phyloP scores from a whole-genome alignment of 208 protist genomes.

The Porcisia hertigi region DNA sequence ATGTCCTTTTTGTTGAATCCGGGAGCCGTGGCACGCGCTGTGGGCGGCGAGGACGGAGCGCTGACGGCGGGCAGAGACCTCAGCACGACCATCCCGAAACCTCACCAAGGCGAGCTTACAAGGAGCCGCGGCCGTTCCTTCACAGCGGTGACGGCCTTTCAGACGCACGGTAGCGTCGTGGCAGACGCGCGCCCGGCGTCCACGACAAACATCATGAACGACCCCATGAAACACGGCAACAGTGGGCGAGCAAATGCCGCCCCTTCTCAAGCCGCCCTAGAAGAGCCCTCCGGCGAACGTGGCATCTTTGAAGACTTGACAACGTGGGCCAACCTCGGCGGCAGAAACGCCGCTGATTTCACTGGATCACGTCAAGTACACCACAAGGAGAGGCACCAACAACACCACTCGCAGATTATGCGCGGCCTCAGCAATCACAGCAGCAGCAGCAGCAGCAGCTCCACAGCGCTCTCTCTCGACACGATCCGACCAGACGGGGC shows the following conservation, averaged over 20 bases:
- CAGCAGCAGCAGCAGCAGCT: background rate
- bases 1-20: no score
- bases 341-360: background rate
- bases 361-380: background rate
- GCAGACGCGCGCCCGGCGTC: constrained; percentile 21
- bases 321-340: background rate
- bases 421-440: constrained; percentile 2
- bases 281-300: background rate
- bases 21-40: background rate
- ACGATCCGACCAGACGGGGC: background rate
- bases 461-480: constrained; percentile 18
- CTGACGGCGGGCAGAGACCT: background rate
- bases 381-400: background rate
- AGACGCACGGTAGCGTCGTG: constrained; percentile 28
- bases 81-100: background rate
- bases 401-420: constrained; percentile 1
- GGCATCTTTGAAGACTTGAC: background rate
- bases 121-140: background rate
- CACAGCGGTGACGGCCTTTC: constrained; percentile 10
- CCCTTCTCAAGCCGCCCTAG: background rate
- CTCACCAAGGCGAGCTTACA: background rate
- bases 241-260: background rate
- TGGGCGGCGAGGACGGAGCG: background rate
- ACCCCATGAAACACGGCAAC: background rate
- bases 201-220: background rate